These are phyloP conservation scores for Orbilia quercus DNA, from an alignment of 2,329 filamentous ascomycete genomes.

Conservation along the genomic window DNA sequence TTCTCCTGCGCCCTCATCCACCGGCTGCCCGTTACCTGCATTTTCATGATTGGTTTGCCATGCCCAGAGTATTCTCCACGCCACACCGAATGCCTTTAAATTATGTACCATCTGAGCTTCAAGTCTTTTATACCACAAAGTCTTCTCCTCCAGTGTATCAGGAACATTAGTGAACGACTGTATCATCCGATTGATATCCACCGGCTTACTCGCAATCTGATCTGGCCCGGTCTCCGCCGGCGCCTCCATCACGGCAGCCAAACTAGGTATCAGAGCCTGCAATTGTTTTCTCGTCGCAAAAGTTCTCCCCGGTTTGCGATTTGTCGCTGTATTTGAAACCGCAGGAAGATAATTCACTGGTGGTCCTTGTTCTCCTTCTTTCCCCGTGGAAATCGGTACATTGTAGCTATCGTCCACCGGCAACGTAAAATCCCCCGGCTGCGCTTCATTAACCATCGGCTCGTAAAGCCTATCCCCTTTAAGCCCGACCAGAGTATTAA, in stretches of 20 bases:
- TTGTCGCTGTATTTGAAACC: too few relatives aligned
- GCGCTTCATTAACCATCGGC: too few relatives aligned
- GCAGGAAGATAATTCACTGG: too few relatives aligned
- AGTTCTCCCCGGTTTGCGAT: too few relatives aligned
- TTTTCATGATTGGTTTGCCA: constrained; percentile 24
- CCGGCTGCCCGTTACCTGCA: too few relatives aligned
- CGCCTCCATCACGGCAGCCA: background rate
- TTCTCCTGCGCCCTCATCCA: background rate
- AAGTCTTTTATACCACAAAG: constrained; percentile 16
- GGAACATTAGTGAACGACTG: constrained; percentile 15
- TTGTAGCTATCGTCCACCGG: too few relatives aligned
- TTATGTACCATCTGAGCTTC: constrained; percentile 28
- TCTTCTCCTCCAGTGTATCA: constrained; percentile 5
- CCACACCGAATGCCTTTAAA: constrained; percentile 13
- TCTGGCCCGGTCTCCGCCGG: background rate
- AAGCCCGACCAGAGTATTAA: too few relatives aligned
- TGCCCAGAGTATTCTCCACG: constrained; percentile 28
- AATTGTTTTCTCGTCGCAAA: background rate
- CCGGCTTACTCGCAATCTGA: background rate
- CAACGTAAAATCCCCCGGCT: too few relatives aligned
- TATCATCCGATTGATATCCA: background rate
- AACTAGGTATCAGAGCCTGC: background rate
- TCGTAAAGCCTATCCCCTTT: too few relatives aligned
- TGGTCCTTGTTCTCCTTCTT: too few relatives aligned
- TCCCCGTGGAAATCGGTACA: too few relatives aligned